Percentiles rank a stretch among this genome's conserved stretches.
These are phyloP conservation scores for Metarhizium guizhouense DNA, from an alignment of 2,329 filamentous ascomycete genomes.

Conservation along the genomic window DNA sequence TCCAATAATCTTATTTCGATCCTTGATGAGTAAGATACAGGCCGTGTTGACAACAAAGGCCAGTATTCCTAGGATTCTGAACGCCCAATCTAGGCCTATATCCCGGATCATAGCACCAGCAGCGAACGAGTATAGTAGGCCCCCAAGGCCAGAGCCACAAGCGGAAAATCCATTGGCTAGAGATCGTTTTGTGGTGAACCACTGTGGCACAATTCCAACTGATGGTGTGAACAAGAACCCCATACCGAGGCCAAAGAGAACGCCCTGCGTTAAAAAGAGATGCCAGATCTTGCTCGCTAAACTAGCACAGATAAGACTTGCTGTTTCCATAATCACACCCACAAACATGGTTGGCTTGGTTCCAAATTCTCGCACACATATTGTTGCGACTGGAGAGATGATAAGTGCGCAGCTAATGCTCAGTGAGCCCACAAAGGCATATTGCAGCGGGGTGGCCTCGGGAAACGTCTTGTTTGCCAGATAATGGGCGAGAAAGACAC, in stretches of 20 bases:
- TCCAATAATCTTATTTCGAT: slow-evolving; percentile 64
- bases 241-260: slow-evolving; percentile 71
- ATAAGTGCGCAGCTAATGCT: slow-evolving; percentile 44
- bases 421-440: slow-evolving; percentile 61
- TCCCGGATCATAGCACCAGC: slow-evolving; percentile 59
- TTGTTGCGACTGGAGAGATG: slow-evolving; percentile 59
- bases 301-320: slow-evolving; percentile 59
- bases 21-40: slow-evolving; percentile 55
- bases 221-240: slow-evolving; percentile 65
- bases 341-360: slow-evolving; percentile 55
- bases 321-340: slow-evolving; percentile 55
- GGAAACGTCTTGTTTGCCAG: slow-evolving; percentile 51
- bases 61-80: slow-evolving; percentile 55
- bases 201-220: slow-evolving; percentile 61
- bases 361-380: slow-evolving; percentile 50
- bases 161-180: slow-evolving; percentile 61
- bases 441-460: slow-evolving; percentile 54
- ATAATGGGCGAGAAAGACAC: slow-evolving; percentile 49
- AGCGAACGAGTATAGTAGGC: slow-evolving; percentile 58
- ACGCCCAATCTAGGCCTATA: slow-evolving; percentile 58
- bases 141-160: slow-evolving; percentile 67
- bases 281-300: slow-evolving; percentile 66
- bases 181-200: slow-evolving; percentile 60
- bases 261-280: slow-evolving; percentile 63
- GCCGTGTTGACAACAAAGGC: slow-evolving; percentile 54